Evolutionary conservation across 2,329 filamentous ascomycete genomes (phyloP), one percentile per base, ranked within the genome.

Genomic region (Alternaria solani): DNA sequence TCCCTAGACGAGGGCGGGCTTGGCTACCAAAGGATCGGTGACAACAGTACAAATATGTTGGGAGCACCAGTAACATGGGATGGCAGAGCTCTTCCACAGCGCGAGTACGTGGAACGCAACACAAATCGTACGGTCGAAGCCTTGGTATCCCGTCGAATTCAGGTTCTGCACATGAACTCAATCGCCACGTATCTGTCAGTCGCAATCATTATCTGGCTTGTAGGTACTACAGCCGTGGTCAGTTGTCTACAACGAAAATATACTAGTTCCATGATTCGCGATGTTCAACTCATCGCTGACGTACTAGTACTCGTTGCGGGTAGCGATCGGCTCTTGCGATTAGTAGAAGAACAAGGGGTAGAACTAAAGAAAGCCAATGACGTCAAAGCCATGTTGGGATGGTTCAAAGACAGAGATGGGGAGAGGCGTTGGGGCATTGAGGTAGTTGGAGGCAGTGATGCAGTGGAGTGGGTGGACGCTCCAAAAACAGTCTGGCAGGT

Each of bases 1-100:
- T 56, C 67, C 2, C 7, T 62, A n/a, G 49, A 61, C 1, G 56
- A 67, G 4, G 71, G 70, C 3, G 63, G 72, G 3, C 67, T 61
- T 52, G 67, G 36, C 0, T 77, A 73, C 26, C 73, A 76, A 30
- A 42, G 36, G 2, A 67, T 75, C 26, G 63, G 66, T 16, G 70
- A 68, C 8, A 56, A 64, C 14, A 66, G 32, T 23, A 51, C 58
- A 49, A 20, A 57, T 5, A 20, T 20, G 0, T 23, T 66, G 7
- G 61, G 63, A 9, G 25, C 5, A 41, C 51, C 41, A 23, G 9
- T 64, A 7, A 42, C 57, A 32, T 25, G 12, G 4, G 63, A 66
- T 16, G 54, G 59, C 6, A 55, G 53, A n/a, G 34, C 42, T 4
- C 25, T 66, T 16, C 18, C 52, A 7, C 11, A 51, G 32, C 36